Evolutionary conservation across 169 alveolate genomes (phyloP).

Genomic region (Plasmodium vinckei): DNA sequence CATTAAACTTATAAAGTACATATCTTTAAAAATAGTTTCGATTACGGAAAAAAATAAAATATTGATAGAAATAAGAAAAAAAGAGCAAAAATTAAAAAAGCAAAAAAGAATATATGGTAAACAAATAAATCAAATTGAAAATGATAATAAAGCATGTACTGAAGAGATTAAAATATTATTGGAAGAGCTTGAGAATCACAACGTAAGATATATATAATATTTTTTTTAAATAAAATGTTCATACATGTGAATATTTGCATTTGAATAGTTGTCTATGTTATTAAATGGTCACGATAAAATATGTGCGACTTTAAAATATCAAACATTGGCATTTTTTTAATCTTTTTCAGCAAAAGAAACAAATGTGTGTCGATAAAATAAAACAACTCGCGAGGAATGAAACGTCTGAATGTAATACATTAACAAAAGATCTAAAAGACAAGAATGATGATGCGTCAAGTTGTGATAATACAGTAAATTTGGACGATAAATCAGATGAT

Average conservation of each 20-base stretch:
- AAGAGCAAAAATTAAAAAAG: conserved; percentile 34
- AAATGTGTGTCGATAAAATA: conserved; percentile 18
- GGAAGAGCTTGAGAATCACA: conserved; percentile 27
- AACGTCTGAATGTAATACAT: conserved; percentile 10
- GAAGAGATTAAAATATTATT: conserved; percentile 18
- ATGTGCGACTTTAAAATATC: too few species aligned
- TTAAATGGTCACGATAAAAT: too few species aligned
- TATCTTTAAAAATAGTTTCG: conserved; percentile 20
- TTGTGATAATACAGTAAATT: conserved; percentile 15
- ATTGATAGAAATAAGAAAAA: conserved; percentile 21
- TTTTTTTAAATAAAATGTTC: too few species aligned
- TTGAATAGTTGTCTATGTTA: too few species aligned
- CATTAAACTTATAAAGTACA: conserved; percentile 38
- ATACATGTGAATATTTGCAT: too few species aligned
- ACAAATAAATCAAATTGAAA: conserved; percentile 45
- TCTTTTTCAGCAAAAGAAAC: conserved; percentile 18
- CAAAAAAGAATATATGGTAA: conserved; percentile 40
- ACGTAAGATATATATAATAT: conserved; percentile 8
- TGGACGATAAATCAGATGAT: conserved; percentile 1
- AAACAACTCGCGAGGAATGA: conserved; percentile 36
- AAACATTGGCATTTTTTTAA: too few species aligned
- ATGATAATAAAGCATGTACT: conserved; percentile 24
- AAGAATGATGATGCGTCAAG: conserved; percentile 22
- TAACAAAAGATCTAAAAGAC: conserved; percentile 16
- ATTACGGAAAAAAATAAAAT: conserved; percentile 42